Evolutionary conservation across 1,284 basidiomycete species (phyloP).

Genomic region (Fereydounia khargensis): DNA sequence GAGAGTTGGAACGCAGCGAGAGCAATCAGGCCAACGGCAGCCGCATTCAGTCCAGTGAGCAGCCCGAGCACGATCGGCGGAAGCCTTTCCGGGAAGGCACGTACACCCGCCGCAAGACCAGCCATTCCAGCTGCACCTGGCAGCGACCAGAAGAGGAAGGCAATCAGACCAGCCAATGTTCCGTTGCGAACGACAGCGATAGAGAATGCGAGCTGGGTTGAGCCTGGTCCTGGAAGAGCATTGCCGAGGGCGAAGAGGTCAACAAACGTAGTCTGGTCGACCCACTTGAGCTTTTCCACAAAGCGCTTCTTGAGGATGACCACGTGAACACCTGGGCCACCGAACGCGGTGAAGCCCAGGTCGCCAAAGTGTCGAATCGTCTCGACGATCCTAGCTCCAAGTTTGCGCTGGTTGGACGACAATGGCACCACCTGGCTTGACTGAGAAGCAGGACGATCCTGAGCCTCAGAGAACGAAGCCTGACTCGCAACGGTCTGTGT

Average conservation of each 20-base stretch:
- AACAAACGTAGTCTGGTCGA: conserved; percentile 42
- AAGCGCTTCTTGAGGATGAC: conserved; percentile 38
- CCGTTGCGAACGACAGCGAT: conserved; percentile 58
- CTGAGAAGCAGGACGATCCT: too few species aligned
- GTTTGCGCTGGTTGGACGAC: too few species aligned
- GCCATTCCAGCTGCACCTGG: conserved; percentile 65
- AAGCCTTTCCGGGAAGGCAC: conserved; percentile 61
- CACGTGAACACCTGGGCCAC: conserved; percentile 28
- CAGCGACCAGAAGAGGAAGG: conserved; percentile 59
- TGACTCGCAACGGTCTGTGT: too few species aligned
- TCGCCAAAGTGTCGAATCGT: conserved; percentile 32
- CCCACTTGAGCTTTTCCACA: conserved; percentile 40
- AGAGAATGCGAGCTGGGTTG: conserved; percentile 59
- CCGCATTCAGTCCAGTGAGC: conserved; percentile 65
- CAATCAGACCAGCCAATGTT: conserved; percentile 56
- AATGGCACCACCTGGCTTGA: too few species aligned
- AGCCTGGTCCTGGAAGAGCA: conserved; percentile 60
- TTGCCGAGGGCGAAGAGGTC: conserved; percentile 61
- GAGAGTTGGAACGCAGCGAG: conserved; percentile 64
- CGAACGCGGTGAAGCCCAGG: conserved; percentile 8
- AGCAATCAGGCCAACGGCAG: conserved; percentile 65
- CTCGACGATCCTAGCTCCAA: too few species aligned
- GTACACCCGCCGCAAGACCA: conserved; percentile 62
- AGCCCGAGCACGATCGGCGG: conserved; percentile 63
- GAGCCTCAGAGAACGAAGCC: too few species aligned